Conservation (phyloP, 495 filamentous ascomycete species). For the Tuber melanosporum region DNA sequence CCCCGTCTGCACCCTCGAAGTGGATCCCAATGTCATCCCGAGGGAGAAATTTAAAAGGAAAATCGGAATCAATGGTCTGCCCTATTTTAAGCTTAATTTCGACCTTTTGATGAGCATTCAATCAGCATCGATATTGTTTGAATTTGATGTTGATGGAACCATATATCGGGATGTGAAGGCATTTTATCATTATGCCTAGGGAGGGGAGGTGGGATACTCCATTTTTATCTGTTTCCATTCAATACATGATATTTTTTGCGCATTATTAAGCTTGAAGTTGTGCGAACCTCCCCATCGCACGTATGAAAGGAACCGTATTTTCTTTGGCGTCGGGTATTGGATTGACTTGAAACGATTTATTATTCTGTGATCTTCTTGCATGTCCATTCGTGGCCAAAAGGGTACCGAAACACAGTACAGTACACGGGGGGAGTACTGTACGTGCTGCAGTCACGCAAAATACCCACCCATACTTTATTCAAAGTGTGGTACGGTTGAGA, state of each 20-base stretch:
- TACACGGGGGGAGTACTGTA: no score
- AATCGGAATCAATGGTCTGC: neutral
- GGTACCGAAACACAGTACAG: no score
- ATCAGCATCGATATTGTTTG: slow-evolving; percentile 15
- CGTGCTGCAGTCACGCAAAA: no score
- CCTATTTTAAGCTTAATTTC: slow-evolving; percentile 7
- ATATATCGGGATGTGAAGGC: slow-evolving; percentile 62
- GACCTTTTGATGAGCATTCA: slow-evolving; percentile 18
- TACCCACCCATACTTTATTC: no score
- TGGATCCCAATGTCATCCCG: slow-evolving; percentile 14
- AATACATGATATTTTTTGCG: neutral
- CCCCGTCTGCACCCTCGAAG: slow-evolving; percentile 16
- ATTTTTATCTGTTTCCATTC: neutral
- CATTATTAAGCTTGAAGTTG: neutral
- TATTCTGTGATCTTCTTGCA: neutral
- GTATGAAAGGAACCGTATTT: neutral
- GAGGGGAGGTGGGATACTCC: neutral
- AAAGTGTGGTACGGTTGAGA: no score
- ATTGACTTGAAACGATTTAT: neutral
- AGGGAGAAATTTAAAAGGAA: slow-evolving; percentile 15
- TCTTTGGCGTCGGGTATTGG: neutral
- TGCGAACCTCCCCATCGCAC: no score
- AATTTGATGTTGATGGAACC: slow-evolving; percentile 57
- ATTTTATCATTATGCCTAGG: slow-evolving; percentile 51
- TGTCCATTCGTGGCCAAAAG: no score